A percentile compares a stretch with the other conserved stretches of the same genome.
Evolutionary conservation across 164 flowering plant species (phyloP).

Genomic region (Dillenia turbinata): DNA sequence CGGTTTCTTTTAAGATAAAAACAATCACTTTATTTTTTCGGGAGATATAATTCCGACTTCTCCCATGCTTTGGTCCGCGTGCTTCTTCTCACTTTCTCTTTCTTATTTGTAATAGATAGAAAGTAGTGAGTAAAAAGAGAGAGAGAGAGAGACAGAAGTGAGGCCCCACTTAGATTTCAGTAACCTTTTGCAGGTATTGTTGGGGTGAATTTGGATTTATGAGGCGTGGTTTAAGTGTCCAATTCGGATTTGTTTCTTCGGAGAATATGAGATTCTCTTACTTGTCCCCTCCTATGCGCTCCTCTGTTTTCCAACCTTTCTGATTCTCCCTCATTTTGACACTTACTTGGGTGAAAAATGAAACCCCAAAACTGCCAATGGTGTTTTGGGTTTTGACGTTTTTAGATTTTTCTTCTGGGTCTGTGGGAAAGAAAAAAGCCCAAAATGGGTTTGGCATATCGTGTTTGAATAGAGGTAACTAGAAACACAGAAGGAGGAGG

Average conservation of each 20-base stretch:
- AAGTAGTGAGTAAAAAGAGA: too few relatives aligned
- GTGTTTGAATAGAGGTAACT: slow-evolving; percentile 2
- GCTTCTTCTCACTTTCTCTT: slow-evolving; percentile 32
- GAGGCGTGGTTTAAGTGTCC: slow-evolving; percentile 26
- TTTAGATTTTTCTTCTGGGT: slow-evolving; percentile 6
- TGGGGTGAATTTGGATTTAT: slow-evolving; percentile 41
- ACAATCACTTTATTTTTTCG: slow-evolving; percentile 12
- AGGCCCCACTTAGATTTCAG: slow-evolving; percentile 41
- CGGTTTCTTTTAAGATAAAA: slow-evolving; percentile 41
- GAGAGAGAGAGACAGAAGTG: neutral
- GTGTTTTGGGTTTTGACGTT: slow-evolving; percentile 13
- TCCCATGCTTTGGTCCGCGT: slow-evolving; percentile 46
- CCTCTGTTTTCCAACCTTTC: too few relatives aligned
- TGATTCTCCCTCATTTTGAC: too few relatives aligned
- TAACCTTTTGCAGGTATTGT: slow-evolving; percentile 49
- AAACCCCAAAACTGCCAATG: neutral
- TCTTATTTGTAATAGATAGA: slow-evolving; percentile 27
- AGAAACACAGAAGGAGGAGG: slow-evolving; percentile 6
- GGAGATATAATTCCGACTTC: slow-evolving; percentile 9
- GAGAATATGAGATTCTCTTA: slow-evolving; percentile 1
- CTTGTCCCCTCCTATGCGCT: neutral
- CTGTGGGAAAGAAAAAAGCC: neutral
- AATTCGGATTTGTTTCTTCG: slow-evolving; percentile 19
- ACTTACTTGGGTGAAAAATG: neutral
- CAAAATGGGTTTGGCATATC: slow-evolving; percentile 2